Conservation (phyloP, 2,329 filamentous ascomycete genomes). For the Penicillium janthinellum region DNA sequence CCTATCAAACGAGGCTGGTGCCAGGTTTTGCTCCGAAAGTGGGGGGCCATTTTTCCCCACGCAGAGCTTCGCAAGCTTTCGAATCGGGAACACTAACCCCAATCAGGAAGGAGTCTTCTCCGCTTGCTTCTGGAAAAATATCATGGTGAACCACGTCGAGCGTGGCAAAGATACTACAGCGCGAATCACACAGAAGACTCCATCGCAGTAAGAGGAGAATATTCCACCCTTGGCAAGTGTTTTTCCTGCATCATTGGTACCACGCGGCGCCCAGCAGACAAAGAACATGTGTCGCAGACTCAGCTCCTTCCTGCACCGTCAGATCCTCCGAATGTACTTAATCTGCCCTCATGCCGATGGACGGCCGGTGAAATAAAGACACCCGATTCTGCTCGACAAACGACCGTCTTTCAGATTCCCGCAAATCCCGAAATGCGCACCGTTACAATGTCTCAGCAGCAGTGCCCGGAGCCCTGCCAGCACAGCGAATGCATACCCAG, state of each 20-base stretch:
- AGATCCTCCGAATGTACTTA: not conserved
- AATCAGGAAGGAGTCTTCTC: slow-evolving; percentile 2
- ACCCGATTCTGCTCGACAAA: not conserved
- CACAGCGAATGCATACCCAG: not conserved
- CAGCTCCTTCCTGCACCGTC: not conserved
- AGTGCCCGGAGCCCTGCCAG: not conserved
- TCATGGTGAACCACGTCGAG: not conserved
- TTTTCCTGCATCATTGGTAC: not conserved
- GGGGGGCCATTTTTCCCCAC: slow-evolving; percentile 1
- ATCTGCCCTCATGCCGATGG: not conserved
- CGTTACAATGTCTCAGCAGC: not conserved
- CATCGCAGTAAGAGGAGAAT: not conserved
- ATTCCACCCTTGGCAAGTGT: not conserved
- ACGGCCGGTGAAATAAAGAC: not conserved
- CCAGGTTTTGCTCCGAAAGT: not conserved
- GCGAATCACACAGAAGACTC: not conserved
- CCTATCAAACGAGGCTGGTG: not conserved
- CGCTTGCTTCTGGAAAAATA: not conserved
- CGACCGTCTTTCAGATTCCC: not conserved
- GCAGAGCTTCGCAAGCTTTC: slow-evolving; percentile 1
- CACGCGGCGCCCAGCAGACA: not conserved
- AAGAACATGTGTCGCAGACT: not conserved
- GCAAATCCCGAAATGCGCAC: not conserved
- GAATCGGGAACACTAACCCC: slow-evolving; percentile 1
- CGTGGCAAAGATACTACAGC: not conserved